Evolutionary conservation across 345 rosid species (phyloP).

Genomic region (Lepidium aucheri): DNA sequence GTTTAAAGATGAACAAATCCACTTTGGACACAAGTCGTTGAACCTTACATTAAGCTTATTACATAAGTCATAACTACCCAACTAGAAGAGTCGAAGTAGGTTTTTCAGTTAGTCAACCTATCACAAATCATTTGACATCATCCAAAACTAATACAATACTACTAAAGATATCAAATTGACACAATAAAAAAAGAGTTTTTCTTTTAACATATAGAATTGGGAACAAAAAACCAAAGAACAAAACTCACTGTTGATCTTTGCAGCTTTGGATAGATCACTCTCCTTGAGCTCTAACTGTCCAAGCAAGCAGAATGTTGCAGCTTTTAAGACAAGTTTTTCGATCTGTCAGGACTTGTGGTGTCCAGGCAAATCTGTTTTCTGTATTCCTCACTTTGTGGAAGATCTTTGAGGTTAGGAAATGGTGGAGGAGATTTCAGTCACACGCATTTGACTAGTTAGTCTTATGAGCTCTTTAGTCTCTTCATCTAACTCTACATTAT

Average conservation of each 20-base stretch:
- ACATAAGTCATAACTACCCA: slow-evolving; percentile 30
- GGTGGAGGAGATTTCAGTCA: slow-evolving; percentile 44
- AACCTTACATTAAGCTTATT: slow-evolving; percentile 17
- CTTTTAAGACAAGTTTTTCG: neutral
- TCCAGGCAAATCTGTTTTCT: neutral
- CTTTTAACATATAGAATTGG: neutral
- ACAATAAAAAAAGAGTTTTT: neutral
- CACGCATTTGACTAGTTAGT: slow-evolving; percentile 55
- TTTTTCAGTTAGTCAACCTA: slow-evolving; percentile 32
- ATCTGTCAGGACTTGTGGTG: neutral
- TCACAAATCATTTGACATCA: slow-evolving; percentile 23
- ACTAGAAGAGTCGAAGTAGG: slow-evolving; percentile 17
- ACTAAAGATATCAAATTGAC: neutral
- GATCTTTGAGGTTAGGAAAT: slow-evolving; percentile 10
- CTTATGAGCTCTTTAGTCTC: slow-evolving; percentile 58
- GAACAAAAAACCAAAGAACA: neutral
- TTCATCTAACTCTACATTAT: slow-evolving; percentile 47
- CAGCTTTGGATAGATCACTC: slow-evolving; percentile 2
- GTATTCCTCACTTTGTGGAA: neutral
- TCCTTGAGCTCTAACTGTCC: neutral
- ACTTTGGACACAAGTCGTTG: slow-evolving; percentile 28
- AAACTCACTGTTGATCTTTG: neutral
- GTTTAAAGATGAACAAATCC: slow-evolving; percentile 19
- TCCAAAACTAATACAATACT: neutral
- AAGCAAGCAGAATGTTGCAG: neutral